Conservation (phyloP, 202 grass and related monocot genomes). For the Digitaria exilis region DNA sequence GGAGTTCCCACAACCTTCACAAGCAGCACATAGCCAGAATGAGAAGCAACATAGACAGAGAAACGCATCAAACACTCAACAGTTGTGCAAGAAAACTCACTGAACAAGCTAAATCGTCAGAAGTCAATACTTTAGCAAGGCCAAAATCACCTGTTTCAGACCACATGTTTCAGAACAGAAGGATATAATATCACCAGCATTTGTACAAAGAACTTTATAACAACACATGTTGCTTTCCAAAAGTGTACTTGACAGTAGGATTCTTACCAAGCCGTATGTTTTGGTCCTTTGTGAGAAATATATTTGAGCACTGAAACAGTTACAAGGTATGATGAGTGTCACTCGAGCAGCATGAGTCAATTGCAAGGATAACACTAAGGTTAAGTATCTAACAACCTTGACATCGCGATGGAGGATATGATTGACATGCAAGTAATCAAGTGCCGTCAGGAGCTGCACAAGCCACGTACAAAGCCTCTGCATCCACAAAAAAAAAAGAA, state of each 20-base stretch:
- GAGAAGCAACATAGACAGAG: not conserved
- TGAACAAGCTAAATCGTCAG: slow-evolving; percentile 88
- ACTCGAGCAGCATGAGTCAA: slow-evolving; percentile 23
- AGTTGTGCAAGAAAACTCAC: slow-evolving; percentile 55
- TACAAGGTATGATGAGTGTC: slow-evolving; percentile 27
- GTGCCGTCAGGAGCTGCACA: slow-evolving; percentile 88
- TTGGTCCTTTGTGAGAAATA: slow-evolving; percentile 93
- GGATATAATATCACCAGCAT: slow-evolving; percentile 1
- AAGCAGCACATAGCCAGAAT: not conserved
- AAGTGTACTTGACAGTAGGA: slow-evolving; percentile 16
- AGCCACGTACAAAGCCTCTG: slow-evolving; percentile 89
- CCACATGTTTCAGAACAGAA: slow-evolving; percentile 34
- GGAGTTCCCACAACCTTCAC: slow-evolving; percentile 93
- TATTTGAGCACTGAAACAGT: slow-evolving; percentile 91
- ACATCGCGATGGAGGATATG: slow-evolving; percentile 98
- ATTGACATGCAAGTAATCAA: slow-evolving; percentile 86
- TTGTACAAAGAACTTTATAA: slow-evolving; percentile 23
- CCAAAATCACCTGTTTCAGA: slow-evolving; percentile 88
- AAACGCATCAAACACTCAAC: not conserved
- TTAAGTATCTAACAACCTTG: slow-evolving; percentile 53
- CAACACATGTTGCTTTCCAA: not conserved
- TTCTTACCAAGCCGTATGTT: slow-evolving; percentile 83
- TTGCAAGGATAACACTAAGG: slow-evolving; percentile 9
- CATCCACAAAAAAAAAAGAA: slow-evolving; percentile 27
- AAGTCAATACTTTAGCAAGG: slow-evolving; percentile 85